Percentiles rank a stretch among this genome's conserved stretches.
These are phyloP conservation scores for Linum trigynum DNA, from an alignment of 345 rosid species.

Conservation along the genomic window DNA sequence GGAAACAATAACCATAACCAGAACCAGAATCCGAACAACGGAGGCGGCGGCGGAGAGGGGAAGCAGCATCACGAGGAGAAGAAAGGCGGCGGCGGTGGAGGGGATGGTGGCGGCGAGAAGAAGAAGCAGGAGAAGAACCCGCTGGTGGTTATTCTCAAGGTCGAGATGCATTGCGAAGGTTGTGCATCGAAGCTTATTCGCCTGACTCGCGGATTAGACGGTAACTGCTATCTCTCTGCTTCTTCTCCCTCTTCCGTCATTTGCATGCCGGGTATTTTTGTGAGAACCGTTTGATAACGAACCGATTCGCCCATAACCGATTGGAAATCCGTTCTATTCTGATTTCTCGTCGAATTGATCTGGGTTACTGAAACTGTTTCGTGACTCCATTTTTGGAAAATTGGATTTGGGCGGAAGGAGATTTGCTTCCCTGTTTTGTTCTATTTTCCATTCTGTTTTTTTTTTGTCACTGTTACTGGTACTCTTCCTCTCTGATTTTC, in stretches of 20 bases:
- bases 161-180: constrained; percentile 80
- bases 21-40: not conserved
- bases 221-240: constrained; percentile 19
- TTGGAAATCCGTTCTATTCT: not conserved
- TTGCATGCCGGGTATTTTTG: not conserved
- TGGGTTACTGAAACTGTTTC: too few relatives aligned
- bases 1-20: constrained; percentile 6
- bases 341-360: too few relatives aligned
- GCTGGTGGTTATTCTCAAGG: constrained; percentile 43
- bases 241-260: not conserved
- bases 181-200: constrained; percentile 56
- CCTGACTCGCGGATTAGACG: constrained; percentile 30
- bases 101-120: constrained; percentile 2
- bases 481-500: too few relatives aligned
- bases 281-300: not conserved
- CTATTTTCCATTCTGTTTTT: too few relatives aligned
- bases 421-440: not conserved
- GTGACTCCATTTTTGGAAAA: too few relatives aligned
- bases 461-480: not conserved
- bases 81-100: constrained; percentile 16
- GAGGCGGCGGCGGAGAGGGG: not conserved
- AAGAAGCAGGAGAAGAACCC: constrained; percentile 24
- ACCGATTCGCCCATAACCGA: not conserved
- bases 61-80: constrained; percentile 1
- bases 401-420: too few relatives aligned